Conservation (phyloP, 352 stramenopile species). For the Peronosclerospora sorghi region DNA sequence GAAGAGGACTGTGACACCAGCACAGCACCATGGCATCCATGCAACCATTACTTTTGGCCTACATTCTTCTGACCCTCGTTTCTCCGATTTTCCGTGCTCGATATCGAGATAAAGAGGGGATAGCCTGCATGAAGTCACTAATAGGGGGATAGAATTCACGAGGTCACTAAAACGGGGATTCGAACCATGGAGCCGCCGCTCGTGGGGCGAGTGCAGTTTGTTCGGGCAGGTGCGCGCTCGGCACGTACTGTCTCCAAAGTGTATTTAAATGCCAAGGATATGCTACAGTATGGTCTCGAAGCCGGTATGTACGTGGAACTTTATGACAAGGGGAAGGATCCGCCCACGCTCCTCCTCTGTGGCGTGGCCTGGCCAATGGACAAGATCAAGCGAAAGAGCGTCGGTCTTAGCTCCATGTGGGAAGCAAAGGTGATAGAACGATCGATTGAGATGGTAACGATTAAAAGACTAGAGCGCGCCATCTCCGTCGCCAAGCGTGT, state of each 20-base stretch:
- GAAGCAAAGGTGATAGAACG: conserved; percentile 27
- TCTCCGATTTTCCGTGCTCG: neutral
- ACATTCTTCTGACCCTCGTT: too few species aligned
- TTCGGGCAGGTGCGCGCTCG: conserved; percentile 43
- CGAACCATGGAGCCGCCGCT: conserved; percentile 1
- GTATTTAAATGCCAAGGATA: conserved; percentile 51
- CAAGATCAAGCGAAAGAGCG: conserved; percentile 48
- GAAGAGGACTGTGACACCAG: neutral
- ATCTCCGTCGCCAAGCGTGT: conserved; percentile 16
- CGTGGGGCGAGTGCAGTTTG: conserved; percentile 42
- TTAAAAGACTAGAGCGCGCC: conserved; percentile 14
- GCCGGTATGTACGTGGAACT: conserved; percentile 33
- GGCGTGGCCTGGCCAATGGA: conserved; percentile 62
- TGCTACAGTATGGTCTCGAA: conserved; percentile 26
- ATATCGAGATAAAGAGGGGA: conserved; percentile 9
- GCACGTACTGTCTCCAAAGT: conserved; percentile 51
- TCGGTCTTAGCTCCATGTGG: conserved; percentile 68
- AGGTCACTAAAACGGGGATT: neutral
- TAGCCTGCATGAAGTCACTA: neutral
- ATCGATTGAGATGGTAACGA: conserved; percentile 13
- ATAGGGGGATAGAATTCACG: neutral
- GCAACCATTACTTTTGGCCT: too few species aligned
- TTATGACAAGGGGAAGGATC: neutral
- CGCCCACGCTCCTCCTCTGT: conserved; percentile 33
- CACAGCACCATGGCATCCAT: too few species aligned